Base-by-base conservation (phyloP, 805 yeast genomes). In the Zygosaccharomyces siamensis region DNA sequence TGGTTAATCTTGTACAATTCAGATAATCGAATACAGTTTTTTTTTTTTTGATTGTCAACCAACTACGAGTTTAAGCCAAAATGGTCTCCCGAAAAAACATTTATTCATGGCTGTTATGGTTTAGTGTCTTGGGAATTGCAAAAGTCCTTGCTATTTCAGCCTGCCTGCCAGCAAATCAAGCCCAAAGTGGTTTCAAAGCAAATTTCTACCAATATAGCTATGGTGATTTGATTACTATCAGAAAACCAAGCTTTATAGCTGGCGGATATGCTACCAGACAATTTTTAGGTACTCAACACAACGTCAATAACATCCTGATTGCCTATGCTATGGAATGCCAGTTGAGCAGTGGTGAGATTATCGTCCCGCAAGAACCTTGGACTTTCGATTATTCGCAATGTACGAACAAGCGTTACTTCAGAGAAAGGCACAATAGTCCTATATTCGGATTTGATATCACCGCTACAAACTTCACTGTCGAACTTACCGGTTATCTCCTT, bases 401-500 rank as follows among this genome's bases (percentile, higher is more conserved):
- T 38, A 21, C 14, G 6, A 38, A 38, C 23, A 38, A 11, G 5
- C 7, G 6, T 27, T 38, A 38, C 26, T 5, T 8, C 30, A 3
- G n/a, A 3, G 28, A 24, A 20, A 16, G 11, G 26, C 41, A 38
- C 20, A 16, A 16, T 10, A 27, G 41, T 14, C 20, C 26, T n/a
- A 23, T 58, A 37, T 58, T 55, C 40, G 64, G 61, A 11, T 38
- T 43, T 24, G 18, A 45, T 16, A 51, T 53, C 16, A 49, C 56
- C 7, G 27, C 49, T 24, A 39, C 64, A 2, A 61, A 62, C 45
- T 51, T 58, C 33, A 51, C 63, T 12, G 39, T 64, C 44, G 64
- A 57, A 47, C 47, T 60, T 23, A 59, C 62, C n/a, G 66, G 66
- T 43, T 65, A 58, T 42, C 60, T 58, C 51, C 21, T 50, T 16